These are phyloP conservation scores for Hamamelis virginiana DNA, from an alignment of 164 flowering plant species.

Conservation along the genomic window DNA sequence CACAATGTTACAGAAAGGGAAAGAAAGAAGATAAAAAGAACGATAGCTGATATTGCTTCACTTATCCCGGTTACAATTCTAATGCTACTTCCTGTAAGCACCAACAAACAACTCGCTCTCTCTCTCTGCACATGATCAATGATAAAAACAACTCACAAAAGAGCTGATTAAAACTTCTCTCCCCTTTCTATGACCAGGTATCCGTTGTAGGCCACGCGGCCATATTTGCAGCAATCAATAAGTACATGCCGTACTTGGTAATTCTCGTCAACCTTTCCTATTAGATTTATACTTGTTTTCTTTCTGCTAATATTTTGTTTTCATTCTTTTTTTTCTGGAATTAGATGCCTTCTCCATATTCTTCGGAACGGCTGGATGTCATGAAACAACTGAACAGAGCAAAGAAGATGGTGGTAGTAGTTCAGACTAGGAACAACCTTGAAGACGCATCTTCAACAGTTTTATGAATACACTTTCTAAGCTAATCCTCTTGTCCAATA, in stretches of 20 bases:
- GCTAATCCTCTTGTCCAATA: background rate
- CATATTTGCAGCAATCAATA: constrained; percentile 59
- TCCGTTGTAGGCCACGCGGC: constrained; percentile 74
- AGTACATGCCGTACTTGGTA: constrained; percentile 64
- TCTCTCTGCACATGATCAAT: background rate
- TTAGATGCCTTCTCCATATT: constrained; percentile 68
- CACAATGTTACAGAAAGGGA: constrained; percentile 45
- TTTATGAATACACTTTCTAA: background rate
- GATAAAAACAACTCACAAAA: background rate
- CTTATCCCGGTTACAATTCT: constrained; percentile 61
- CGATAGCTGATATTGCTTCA: constrained; percentile 41
- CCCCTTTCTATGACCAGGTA: constrained; percentile 30
- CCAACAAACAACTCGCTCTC: background rate
- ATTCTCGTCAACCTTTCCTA: constrained; percentile 1
- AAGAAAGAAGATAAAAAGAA: constrained; percentile 43
- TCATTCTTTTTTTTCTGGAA: background rate
- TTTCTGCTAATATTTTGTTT: constrained; percentile 1
- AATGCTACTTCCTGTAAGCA: constrained; percentile 73
- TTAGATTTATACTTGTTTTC: background rate
- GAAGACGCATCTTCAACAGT: constrained; percentile 16
- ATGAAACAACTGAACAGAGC: constrained; percentile 61
- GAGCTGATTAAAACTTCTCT: background rate
- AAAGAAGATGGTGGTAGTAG: constrained; percentile 57
- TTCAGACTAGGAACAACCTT: constrained; percentile 21
- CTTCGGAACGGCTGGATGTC: constrained; percentile 43